A percentile compares a stretch with the other conserved stretches of the same genome.
Conservation (phyloP, 345 rosid species). For the Sisymbrium irio region DNA sequence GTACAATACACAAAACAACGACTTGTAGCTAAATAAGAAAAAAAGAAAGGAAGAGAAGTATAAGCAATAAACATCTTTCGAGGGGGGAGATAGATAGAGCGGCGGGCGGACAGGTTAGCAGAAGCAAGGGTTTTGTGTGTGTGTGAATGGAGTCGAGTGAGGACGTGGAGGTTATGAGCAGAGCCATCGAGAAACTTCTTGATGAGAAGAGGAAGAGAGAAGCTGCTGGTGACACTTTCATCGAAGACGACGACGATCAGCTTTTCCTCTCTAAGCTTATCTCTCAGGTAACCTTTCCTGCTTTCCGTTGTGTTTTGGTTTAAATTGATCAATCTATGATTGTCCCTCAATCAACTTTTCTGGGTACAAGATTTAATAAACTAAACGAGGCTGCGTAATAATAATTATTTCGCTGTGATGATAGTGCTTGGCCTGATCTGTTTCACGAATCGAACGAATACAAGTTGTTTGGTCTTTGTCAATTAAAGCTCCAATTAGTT, state of each 20-base stretch:
- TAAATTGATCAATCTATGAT: background rate
- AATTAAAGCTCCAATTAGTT: background rate
- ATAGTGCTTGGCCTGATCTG: background rate
- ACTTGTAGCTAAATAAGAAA: background rate
- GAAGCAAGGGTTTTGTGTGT: constrained; percentile 15
- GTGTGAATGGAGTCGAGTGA: constrained; percentile 41
- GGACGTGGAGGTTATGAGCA: constrained; percentile 41
- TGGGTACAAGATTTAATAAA: constrained; percentile 6
- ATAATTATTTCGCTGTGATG: background rate
- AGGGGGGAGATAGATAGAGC: background rate
- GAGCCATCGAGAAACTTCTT: constrained; percentile 50
- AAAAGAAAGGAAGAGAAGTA: background rate
- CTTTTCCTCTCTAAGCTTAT: constrained; percentile 54
- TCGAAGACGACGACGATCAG: constrained; percentile 44
- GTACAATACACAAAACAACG: background rate
- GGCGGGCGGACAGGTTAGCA: background rate
- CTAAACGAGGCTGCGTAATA: background rate
- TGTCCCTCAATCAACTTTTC: background rate
- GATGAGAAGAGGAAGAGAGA: constrained; percentile 42
- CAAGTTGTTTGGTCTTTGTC: background rate
- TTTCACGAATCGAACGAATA: background rate
- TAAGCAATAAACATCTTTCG: background rate
- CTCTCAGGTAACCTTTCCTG: constrained; percentile 48
- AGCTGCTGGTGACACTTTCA: constrained; percentile 27
- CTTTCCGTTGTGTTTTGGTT: background rate